Conservation (phyloP, 2,329 filamentous ascomycete genomes). For the Stachybotrys echinatus region DNA sequence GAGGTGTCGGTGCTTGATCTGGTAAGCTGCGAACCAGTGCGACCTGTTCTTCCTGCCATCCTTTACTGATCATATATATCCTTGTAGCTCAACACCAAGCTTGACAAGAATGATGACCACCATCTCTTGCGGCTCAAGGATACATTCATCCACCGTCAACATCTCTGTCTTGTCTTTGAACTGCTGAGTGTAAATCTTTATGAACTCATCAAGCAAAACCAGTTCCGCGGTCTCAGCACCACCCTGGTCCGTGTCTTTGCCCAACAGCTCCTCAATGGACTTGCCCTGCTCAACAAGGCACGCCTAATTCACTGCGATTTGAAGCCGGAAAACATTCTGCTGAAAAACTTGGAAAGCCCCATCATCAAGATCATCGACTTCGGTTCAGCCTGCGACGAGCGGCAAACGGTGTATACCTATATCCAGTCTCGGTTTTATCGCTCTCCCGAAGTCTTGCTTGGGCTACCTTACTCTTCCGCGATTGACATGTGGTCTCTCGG, state of each 20-base stretch:
- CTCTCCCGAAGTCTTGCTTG: slow-evolving; percentile 92
- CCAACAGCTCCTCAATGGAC: slow-evolving; percentile 88
- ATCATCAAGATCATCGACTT: slow-evolving; percentile 99
- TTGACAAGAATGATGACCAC: slow-evolving; percentile 98
- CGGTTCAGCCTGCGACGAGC: slow-evolving; percentile 94
- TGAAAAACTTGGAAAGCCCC: slow-evolving; percentile 97
- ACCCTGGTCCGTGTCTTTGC: slow-evolving; percentile 96
- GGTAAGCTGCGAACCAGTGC: slow-evolving; percentile 49
- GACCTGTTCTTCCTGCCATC: too few species aligned
- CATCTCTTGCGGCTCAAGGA: slow-evolving; percentile 92
- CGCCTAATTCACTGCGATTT: slow-evolving; percentile 96
- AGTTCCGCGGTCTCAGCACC: slow-evolving; percentile 94
- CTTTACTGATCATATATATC: slow-evolving; percentile 8
- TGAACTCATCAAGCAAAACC: slow-evolving; percentile 98
- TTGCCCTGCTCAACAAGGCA: slow-evolving; percentile 91
- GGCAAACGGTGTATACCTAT: slow-evolving; percentile 98
- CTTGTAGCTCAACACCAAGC: slow-evolving; percentile 83
- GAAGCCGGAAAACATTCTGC: slow-evolving; percentile 94
- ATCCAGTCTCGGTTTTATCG: slow-evolving; percentile 98
- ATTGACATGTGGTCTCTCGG: slow-evolving; percentile 99
- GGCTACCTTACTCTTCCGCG: slow-evolving; percentile 92
- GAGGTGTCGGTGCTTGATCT: slow-evolving; percentile 96
- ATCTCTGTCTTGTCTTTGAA: slow-evolving; percentile 95
- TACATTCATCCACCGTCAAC: slow-evolving; percentile 96
- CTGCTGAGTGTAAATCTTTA: slow-evolving; percentile 95